Evolutionary conservation across 2,329 filamentous ascomycete genomes (phyloP).

Genomic region (Clonostachys rhizophaga): DNA sequence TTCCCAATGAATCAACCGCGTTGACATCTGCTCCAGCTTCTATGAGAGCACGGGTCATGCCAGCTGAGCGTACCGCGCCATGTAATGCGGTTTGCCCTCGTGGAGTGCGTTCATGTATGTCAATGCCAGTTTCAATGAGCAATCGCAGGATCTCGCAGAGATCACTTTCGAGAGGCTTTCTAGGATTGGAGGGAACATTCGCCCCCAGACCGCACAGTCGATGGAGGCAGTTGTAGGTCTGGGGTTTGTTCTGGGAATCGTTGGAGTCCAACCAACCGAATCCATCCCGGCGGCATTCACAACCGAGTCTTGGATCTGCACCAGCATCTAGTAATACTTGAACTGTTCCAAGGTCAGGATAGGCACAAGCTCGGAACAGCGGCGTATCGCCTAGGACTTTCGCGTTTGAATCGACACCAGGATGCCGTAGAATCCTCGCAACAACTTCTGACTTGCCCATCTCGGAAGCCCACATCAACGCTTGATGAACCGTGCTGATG

Average conservation of each 20-base stretch:
- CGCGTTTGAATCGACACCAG: neutral
- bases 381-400: neutral
- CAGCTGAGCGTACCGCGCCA: neutral
- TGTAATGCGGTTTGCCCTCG: neutral
- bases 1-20: neutral
- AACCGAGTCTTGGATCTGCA: neutral
- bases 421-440: neutral
- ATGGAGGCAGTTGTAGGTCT: too few species aligned
- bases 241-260: too few species aligned
- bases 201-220: too few species aligned
- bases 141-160: neutral
- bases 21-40: neutral
- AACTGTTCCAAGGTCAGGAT: neutral
- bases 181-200: too few species aligned
- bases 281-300: too few species aligned
- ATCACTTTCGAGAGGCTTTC: too few species aligned
- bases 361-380: neutral
- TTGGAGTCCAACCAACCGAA: too few species aligned
- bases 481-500: neutral
- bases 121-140: neutral
- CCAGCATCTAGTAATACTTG: neutral
- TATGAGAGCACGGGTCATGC: neutral
- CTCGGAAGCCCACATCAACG: neutral
- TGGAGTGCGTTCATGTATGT: neutral
- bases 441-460: neutral